Conservation (phyloP, 2,329 filamentous ascomycete genomes). For the Pseudovirgaria hyperparasitica region DNA sequence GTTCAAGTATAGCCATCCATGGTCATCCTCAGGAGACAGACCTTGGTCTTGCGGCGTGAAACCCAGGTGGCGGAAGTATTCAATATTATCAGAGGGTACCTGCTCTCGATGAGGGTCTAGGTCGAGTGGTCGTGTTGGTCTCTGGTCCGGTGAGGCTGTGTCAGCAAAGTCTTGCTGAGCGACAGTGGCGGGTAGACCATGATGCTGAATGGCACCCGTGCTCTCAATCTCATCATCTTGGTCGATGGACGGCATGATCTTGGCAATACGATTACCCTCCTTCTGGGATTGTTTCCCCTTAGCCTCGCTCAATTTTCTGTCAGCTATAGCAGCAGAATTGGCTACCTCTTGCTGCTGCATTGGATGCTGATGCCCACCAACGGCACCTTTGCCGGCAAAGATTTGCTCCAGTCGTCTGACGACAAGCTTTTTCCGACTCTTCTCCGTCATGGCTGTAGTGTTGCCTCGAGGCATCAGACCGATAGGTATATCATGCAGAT, state of each 20-base stretch:
- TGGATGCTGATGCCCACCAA: constrained; percentile 33
- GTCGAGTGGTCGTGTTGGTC: constrained; percentile 64
- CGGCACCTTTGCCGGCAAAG: constrained; percentile 57
- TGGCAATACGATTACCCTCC: constrained; percentile 34
- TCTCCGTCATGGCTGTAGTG: constrained; percentile 50
- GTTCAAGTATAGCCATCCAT: constrained; percentile 76
- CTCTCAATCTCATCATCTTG: constrained; percentile 6
- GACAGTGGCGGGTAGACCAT: constrained; percentile 7
- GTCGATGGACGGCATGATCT: constrained; percentile 24
- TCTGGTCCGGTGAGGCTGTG: constrained; percentile 47
- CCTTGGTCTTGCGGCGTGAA: constrained; percentile 47
- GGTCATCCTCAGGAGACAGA: constrained; percentile 46
- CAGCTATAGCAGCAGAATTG: constrained; percentile 37
- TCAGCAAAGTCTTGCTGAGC: constrained; percentile 16
- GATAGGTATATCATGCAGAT: constrained; percentile 59
- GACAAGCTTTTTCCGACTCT: constrained; percentile 62
- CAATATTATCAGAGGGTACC: constrained; percentile 62
- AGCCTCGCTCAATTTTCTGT: constrained; percentile 28
- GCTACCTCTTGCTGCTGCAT: constrained; percentile 47
- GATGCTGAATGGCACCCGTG: constrained; percentile 8
- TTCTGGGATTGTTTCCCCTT: constrained; percentile 19
- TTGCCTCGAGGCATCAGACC: constrained; percentile 53
- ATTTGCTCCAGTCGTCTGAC: constrained; percentile 67
- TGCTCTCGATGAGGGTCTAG: constrained; percentile 68
- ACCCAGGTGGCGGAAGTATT: constrained; percentile 65